Percentiles rank a stretch among this genome's conserved stretches.
phyloP scores from a whole-genome alignment of 2,329 filamentous ascomycete genomes.

The Capronia americana region DNA sequence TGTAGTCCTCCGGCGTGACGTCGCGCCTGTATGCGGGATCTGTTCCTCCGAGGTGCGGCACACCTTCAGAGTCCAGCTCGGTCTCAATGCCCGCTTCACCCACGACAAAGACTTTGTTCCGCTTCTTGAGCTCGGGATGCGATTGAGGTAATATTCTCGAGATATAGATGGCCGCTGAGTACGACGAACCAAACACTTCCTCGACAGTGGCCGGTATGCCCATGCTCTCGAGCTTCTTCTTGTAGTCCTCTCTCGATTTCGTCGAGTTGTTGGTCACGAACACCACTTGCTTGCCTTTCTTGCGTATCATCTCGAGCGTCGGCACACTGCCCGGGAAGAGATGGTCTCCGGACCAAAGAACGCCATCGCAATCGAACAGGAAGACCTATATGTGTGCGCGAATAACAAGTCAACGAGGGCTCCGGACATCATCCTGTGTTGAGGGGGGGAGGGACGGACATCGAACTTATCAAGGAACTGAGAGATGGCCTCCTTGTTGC shows the following conservation, averaged over 20 bases:
- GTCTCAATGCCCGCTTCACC: constrained; percentile 91
- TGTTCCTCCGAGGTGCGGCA: constrained; percentile 84
- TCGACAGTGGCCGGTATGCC: constrained; percentile 74
- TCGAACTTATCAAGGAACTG: constrained; percentile 91
- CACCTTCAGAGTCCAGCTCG: constrained; percentile 79
- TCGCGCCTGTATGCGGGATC: constrained; percentile 79
- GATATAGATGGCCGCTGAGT: constrained; percentile 95
- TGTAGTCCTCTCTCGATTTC: constrained; percentile 90
- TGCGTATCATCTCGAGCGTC: constrained; percentile 81
- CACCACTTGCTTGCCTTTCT: constrained; percentile 85
- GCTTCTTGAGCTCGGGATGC: constrained; percentile 56
- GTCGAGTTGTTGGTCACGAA: constrained; percentile 99
- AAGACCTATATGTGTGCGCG: constrained; percentile 68
- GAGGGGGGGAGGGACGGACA: constrained; percentile 56
- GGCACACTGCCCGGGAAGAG: constrained; percentile 85
- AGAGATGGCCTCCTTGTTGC: constrained; percentile 76
- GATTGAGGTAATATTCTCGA: constrained; percentile 73
- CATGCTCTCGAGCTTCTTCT: constrained; percentile 83
- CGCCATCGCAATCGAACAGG: constrained; percentile 96
- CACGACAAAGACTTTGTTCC: constrained; percentile 92
- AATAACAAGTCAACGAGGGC: constrained; percentile 21
- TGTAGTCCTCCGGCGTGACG: constrained; percentile 80
- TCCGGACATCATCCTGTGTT: not conserved
- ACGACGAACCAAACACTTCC: constrained; percentile 94
- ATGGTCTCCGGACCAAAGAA: constrained; percentile 94